Conservation (phyloP, 805 yeast genomes). For the Grigorovia transvaalensis region DNA sequence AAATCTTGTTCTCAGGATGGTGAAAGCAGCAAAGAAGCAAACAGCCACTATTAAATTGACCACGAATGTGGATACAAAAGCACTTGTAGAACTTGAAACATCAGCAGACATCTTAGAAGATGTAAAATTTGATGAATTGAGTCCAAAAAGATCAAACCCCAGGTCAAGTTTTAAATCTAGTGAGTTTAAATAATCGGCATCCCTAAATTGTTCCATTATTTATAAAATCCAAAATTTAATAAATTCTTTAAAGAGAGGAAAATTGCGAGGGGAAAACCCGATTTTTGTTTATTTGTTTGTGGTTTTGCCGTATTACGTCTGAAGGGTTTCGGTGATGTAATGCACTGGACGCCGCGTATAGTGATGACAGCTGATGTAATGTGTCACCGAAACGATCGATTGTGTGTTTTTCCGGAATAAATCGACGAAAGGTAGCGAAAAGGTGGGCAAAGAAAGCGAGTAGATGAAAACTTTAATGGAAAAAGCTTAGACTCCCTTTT, state of each 20-base stretch:
- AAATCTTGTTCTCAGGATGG: constrained; percentile 52
- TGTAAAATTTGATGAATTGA: neutral
- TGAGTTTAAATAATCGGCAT: neutral
- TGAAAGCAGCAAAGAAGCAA: constrained; percentile 49
- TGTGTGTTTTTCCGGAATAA: neutral
- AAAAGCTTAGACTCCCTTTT: neutral
- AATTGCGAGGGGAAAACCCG: no score
- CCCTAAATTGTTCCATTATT: neutral
- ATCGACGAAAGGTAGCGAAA: neutral
- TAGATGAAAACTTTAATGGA: no score
- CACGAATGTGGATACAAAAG: constrained; percentile 64
- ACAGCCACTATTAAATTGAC: constrained; percentile 52
- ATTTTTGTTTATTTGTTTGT: no score
- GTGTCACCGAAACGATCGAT: neutral
- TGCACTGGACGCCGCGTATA: neutral
- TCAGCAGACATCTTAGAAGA: constrained; percentile 3
- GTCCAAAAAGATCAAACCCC: constrained; percentile 1
- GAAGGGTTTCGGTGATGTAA: neutral
- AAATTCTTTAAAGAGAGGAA: no score
- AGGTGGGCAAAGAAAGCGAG: neutral
- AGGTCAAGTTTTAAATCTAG: neutral
- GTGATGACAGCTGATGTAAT: neutral
- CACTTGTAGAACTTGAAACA: constrained; percentile 51
- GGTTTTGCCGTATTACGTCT: neutral
- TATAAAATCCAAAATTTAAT: no score